Evolutionary conservation across 768 basidiomycete genomes (phyloP), one percentile per base, ranked within the genome.

Genomic region (Termitomyces sp.): DNA sequence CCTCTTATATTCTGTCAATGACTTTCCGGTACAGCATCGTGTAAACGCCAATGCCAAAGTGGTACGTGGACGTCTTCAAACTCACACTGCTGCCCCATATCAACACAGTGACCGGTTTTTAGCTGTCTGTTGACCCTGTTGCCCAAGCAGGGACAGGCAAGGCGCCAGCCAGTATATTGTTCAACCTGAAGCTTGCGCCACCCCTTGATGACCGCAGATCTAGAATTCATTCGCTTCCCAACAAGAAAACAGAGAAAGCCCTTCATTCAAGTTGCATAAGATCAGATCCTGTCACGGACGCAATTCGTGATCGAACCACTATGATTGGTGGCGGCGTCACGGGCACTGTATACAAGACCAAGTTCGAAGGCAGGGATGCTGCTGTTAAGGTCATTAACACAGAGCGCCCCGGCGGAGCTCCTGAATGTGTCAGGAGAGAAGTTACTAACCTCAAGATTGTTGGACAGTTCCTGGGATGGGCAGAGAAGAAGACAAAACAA

Each of bases 401-500:
- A 5, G 34, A 24, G 4, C 1, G 1, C 9, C 54, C 46, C 4
- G 44, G 54, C 44, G 44, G 29, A 22, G n/a, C 22, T 14, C 34
- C 44, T 10, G 44, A 55, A 12, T 32, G 18, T 10, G 54, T 55
- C 16, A 55, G 22, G 18, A 53, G 41, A 18, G 57, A 58, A 41
- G 46, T 46, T 0, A 26, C 32, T 26, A 46, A 53, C 16, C 51
- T 58, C 26, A 37, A 34, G 31, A 32, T 34, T 10, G 57, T 58
- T 24, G 37, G 20, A 8, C 57, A 53, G 24, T 37, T 37, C 22
- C 26, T 58, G 1, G 57, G 49, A 5, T 58, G 57, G 51, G 57
- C 51, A n/a, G 48, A 52, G 43, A 58, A 58, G 57, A 37, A 46
- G 34, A 47, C n/a, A 22, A 37, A 46, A 5, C 44, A 37, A 22